A percentile compares a stretch with the other conserved stretches of the same genome.
These are phyloP conservation scores for Polygonum aviculare DNA, from an alignment of 148 eudicot species.

Conservation along the genomic window DNA sequence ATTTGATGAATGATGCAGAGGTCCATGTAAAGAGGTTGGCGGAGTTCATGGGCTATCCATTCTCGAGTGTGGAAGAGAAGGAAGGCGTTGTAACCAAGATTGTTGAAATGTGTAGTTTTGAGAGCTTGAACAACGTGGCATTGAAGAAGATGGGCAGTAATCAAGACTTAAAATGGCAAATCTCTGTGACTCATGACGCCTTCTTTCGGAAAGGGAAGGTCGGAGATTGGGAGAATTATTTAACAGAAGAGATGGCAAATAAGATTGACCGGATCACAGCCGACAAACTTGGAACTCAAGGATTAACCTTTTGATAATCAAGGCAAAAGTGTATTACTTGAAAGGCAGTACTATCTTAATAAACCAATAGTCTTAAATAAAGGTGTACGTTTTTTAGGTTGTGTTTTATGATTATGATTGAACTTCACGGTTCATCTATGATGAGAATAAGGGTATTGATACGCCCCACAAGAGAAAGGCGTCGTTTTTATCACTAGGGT, in stretches of 20 bases:
- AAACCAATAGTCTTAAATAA: too few relatives aligned
- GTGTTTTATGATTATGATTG: too few relatives aligned
- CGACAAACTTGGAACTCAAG: not conserved
- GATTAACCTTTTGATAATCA: not conserved
- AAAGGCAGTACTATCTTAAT: not conserved
- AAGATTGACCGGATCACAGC: not conserved
- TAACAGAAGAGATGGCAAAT: not conserved
- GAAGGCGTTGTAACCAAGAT: constrained; percentile 19
- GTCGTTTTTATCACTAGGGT: too few relatives aligned
- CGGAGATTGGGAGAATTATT: constrained; percentile 4
- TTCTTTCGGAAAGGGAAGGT: not conserved
- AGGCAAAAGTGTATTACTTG: not conserved
- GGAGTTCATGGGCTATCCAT: constrained; percentile 19
- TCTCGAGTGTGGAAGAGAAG: constrained; percentile 17
- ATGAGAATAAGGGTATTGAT: too few relatives aligned
- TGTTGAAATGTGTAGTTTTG: constrained; percentile 20
- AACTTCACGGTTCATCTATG: too few relatives aligned
- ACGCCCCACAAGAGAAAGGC: too few relatives aligned
- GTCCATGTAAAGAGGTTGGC: constrained; percentile 17
- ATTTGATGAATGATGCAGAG: constrained; percentile 17
- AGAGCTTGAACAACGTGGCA: constrained; percentile 19
- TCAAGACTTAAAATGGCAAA: not conserved
- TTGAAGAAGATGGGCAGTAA: constrained; percentile 14
- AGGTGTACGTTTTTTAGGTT: too few relatives aligned
- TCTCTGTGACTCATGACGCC: not conserved